Conservation (phyloP, 2,329 filamentous ascomycete species). For the Anthostomella pinea region DNA sequence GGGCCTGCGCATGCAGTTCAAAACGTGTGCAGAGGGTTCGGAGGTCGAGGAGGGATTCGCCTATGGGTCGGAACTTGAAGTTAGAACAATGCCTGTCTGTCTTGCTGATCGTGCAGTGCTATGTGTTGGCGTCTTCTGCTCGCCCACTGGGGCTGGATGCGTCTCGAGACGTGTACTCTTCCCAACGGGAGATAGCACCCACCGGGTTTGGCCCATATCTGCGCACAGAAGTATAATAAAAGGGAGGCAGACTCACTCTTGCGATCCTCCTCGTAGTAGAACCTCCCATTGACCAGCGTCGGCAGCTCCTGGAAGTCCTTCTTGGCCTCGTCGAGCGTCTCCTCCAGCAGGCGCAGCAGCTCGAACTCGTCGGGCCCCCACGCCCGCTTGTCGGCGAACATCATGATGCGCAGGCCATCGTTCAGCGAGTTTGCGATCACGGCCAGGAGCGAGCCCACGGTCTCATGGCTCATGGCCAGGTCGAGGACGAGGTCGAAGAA, state of each 20-base stretch:
- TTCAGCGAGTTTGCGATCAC: constrained; percentile 53
- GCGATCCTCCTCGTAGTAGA: constrained; percentile 57
- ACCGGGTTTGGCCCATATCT: too few species aligned
- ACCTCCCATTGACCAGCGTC: constrained; percentile 52
- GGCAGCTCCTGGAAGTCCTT: constrained; percentile 59
- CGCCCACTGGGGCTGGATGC: too few species aligned
- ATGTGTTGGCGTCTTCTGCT: too few species aligned
- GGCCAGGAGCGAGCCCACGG: constrained; percentile 57
- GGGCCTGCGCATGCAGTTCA: constrained; percentile 45
- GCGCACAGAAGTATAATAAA: too few species aligned
- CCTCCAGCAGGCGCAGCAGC: constrained; percentile 53
- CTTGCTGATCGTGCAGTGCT: too few species aligned
- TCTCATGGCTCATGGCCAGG: constrained; percentile 43
- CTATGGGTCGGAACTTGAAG: constrained; percentile 30
- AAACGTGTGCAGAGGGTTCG: constrained; percentile 44
- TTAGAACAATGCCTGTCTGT: neutral
- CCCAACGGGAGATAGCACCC: too few species aligned
- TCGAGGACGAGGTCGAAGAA: too few species aligned
- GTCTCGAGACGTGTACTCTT: too few species aligned
- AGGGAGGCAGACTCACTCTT: constrained; percentile 42
- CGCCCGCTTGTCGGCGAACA: constrained; percentile 55
- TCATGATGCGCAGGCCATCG: constrained; percentile 52
- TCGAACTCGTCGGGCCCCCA: constrained; percentile 60
- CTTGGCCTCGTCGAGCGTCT: constrained; percentile 56
- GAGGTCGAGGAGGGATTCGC: constrained; percentile 52